Percentiles rank a stretch among this genome's conserved stretches.
Evolutionary conservation across 2,329 filamentous ascomycete genomes (phyloP).

Genomic region (Colletotrichum sp.): DNA sequence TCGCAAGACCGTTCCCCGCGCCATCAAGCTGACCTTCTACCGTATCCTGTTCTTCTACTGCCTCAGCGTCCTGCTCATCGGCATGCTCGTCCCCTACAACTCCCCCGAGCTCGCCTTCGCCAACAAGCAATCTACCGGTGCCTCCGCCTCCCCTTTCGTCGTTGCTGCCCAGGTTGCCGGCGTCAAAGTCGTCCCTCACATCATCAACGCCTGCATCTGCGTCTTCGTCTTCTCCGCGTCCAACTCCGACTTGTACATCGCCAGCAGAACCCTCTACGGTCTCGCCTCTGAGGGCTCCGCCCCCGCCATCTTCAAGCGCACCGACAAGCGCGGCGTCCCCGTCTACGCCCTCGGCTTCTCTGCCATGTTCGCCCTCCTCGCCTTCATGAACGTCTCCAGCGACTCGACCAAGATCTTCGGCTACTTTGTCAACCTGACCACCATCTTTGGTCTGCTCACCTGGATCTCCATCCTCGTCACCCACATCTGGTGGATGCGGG

Average conservation of each 20-base stretch:
- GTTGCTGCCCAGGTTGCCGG: constrained; percentile 71
- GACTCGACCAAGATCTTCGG: constrained; percentile 37
- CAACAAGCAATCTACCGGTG: constrained; percentile 49
- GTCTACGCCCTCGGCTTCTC: constrained; percentile 68
- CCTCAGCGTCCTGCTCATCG: constrained; percentile 74
- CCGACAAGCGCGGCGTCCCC: constrained; percentile 74
- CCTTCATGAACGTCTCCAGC: constrained; percentile 69
- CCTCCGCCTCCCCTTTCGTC: constrained; percentile 75
- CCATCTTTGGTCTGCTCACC: constrained; percentile 69
- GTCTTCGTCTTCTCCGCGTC: constrained; percentile 79
- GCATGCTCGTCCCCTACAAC: constrained; percentile 79
- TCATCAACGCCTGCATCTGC: constrained; percentile 77
- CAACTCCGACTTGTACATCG: constrained; percentile 81
- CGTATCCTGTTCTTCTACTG: constrained; percentile 84
- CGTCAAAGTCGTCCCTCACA: constrained; percentile 66
- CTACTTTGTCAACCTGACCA: constrained; percentile 72
- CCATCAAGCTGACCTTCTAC: constrained; percentile 82
- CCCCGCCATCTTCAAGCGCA: constrained; percentile 73
- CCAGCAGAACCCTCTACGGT: constrained; percentile 74
- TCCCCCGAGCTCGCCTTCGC: constrained; percentile 63
- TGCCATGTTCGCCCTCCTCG: constrained; percentile 67
- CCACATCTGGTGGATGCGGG: constrained; percentile 70
- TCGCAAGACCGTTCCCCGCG: constrained; percentile 75
- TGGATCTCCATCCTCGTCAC: constrained; percentile 73
- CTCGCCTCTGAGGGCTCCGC: constrained; percentile 75